These are phyloP conservation scores for Phyllosticta paracitricarpa DNA, from an alignment of 2,329 filamentous ascomycete species.

Conservation along the genomic window DNA sequence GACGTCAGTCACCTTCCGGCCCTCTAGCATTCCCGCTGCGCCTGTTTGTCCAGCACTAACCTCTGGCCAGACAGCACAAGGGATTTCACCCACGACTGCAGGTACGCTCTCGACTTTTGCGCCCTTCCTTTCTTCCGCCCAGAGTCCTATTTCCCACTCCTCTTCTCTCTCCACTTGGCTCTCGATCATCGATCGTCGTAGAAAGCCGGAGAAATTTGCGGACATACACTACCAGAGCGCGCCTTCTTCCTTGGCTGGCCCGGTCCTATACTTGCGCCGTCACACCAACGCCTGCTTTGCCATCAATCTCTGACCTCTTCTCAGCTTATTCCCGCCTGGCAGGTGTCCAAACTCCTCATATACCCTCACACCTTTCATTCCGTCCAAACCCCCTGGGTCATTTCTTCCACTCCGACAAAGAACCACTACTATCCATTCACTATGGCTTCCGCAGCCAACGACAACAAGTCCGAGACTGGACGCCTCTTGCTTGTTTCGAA, in stretches of 20 bases:
- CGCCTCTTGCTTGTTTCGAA: slow-evolving; percentile 83
- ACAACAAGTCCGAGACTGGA: slow-evolving; percentile 26
- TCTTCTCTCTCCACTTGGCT: not conserved
- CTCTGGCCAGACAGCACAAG: not conserved
- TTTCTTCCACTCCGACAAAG: not conserved
- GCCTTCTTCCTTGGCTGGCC: not conserved
- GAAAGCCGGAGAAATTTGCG: not conserved
- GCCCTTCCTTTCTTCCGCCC: not conserved
- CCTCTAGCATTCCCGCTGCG: not conserved
- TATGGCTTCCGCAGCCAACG: slow-evolving; percentile 26
- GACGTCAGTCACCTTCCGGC: not conserved
- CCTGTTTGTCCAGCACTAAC: not conserved
- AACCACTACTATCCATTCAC: not conserved
- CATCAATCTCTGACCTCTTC: not conserved
- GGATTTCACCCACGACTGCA: not conserved
- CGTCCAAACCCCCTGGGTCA: not conserved
- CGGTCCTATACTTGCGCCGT: not conserved
- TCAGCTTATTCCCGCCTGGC: not conserved
- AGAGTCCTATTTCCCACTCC: not conserved
- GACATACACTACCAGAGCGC: not conserved
- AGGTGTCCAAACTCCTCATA: not conserved
- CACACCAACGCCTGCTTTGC: not conserved
- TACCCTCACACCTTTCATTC: not conserved
- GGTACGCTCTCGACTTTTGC: not conserved
- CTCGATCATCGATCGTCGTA: not conserved